Evolutionary conservation across 805 yeast genomes (phyloP).

Genomic region (Pichia ethanolica): DNA sequence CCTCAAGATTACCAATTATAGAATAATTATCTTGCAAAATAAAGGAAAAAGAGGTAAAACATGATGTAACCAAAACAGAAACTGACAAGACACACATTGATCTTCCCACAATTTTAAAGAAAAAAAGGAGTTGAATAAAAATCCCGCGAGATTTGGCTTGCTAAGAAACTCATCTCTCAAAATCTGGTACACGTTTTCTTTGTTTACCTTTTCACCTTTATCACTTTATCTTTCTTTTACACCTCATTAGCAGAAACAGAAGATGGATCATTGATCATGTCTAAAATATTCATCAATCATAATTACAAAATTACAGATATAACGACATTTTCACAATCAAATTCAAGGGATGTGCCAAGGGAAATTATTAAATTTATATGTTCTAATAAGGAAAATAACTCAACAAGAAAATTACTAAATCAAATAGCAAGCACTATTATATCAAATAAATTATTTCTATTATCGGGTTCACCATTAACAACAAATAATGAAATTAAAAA

Average conservation of each 20-base stretch:
- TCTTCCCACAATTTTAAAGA: too few relatives aligned
- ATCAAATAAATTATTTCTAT: constrained; percentile 15
- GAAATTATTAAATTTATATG: constrained; percentile 27
- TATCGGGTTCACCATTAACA: not conserved
- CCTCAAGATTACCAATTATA: too few relatives aligned
- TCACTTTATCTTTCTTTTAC: too few relatives aligned
- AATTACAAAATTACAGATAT: constrained; percentile 13
- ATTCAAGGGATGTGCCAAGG: constrained; percentile 32
- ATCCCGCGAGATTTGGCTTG: not conserved
- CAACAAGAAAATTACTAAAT: constrained; percentile 14
- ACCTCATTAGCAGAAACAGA: too few relatives aligned
- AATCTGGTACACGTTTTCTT: too few relatives aligned
- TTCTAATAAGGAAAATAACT: constrained; percentile 17
- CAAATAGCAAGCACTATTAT: constrained; percentile 18
- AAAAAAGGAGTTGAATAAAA: too few relatives aligned
- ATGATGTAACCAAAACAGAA: not conserved
- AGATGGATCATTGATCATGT: constrained; percentile 14
- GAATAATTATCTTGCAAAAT: too few relatives aligned
- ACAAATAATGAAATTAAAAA: not conserved
- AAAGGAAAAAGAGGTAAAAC: too few relatives aligned
- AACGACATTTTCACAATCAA: constrained; percentile 12
- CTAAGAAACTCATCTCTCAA: too few relatives aligned
- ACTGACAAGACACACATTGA: too few relatives aligned
- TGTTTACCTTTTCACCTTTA: not conserved
- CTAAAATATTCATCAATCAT: constrained; percentile 22